phyloP scores from a whole-genome alignment of 345 rosid species.

The Viola odorata region DNA sequence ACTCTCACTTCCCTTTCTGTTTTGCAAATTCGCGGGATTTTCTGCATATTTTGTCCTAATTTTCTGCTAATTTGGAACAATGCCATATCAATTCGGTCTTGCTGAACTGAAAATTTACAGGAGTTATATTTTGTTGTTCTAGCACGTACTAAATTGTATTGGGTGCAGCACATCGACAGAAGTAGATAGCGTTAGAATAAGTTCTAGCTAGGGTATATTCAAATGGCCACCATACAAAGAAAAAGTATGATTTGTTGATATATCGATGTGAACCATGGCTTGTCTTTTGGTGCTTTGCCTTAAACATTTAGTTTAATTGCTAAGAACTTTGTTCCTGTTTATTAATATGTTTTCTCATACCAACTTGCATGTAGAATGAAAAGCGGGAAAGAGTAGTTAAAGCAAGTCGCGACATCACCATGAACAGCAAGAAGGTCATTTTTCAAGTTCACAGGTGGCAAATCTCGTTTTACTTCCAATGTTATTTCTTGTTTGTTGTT shows the following conservation, averaged over 20 bases:
- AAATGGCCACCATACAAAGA: background rate
- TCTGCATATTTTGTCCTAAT: background rate
- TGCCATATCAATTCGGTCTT: too few species aligned
- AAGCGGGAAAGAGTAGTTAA: slow-evolving; percentile 91
- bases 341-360: too few species aligned
- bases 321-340: too few species aligned
- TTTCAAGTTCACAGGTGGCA: slow-evolving; percentile 91
- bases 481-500: too few species aligned
- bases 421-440: slow-evolving; percentile 91
- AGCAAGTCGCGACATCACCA: slow-evolving; percentile 91
- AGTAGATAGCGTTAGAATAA: too few species aligned
- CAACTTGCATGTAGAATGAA: slow-evolving; percentile 51
- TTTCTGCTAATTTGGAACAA: background rate
- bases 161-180: too few species aligned
- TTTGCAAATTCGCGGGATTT: background rate
- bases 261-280: background rate
- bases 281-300: background rate
- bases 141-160: too few species aligned
- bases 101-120: too few species aligned
- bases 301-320: too few species aligned
- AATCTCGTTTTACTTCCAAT: too few species aligned
- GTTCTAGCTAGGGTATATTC: too few species aligned
- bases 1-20: background rate
- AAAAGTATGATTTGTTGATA: background rate
- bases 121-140: too few species aligned